phyloP scores from a whole-genome alignment of 768 basidiomycete species.

The Wakefieldia striispora region DNA sequence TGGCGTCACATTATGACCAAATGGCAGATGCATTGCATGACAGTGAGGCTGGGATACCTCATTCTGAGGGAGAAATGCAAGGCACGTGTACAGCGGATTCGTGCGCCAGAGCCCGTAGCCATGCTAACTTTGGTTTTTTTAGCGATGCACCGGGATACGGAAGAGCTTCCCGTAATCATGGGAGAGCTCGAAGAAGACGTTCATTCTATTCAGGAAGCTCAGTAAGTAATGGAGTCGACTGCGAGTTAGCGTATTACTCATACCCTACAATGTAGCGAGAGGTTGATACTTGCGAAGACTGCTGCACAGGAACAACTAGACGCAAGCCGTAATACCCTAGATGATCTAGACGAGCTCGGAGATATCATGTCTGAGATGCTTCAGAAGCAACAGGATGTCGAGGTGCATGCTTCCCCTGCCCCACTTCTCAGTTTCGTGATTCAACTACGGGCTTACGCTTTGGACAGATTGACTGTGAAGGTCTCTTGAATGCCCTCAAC shows the following conservation, averaged over 20 bases:
- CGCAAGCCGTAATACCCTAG: no score
- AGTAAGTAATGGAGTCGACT: constrained; percentile 43
- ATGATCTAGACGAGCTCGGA: no score
- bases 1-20: constrained; percentile 73
- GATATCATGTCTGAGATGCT: constrained; percentile 81
- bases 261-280: constrained; percentile 41
- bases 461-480: constrained; percentile 48
- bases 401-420: constrained; percentile 42
- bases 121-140: neutral
- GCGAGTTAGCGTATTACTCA: neutral
- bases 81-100: constrained; percentile 36
- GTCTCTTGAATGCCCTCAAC: constrained; percentile 54
- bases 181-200: constrained; percentile 66
- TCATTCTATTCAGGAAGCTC: constrained; percentile 46
- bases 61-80: constrained; percentile 67
- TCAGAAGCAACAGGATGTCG: constrained; percentile 61
- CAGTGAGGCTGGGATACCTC: constrained; percentile 62
- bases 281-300: constrained; percentile 45
- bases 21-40: constrained; percentile 69
- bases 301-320: constrained; percentile 47
- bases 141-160: constrained; percentile 83
- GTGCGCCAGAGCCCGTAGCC: neutral
- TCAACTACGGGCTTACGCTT: neutral
- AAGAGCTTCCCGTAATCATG: constrained; percentile 76
- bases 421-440: neutral